phyloP scores from a whole-genome alignment of 345 rosid species.

The Eucalyptus coolabah region DNA sequence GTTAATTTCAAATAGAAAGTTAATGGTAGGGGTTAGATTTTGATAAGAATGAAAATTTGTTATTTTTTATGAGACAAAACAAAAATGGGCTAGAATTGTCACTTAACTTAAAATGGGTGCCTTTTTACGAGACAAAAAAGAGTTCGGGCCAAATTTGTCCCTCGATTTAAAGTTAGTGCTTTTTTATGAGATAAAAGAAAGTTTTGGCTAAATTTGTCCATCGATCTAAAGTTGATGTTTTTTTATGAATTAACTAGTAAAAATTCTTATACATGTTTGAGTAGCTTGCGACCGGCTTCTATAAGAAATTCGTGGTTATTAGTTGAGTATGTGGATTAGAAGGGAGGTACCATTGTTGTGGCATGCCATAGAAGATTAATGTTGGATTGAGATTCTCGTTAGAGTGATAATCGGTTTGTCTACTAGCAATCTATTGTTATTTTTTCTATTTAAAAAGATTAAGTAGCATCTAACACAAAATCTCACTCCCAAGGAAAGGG shows the following conservation, averaged over 20 bases:
- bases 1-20: no score
- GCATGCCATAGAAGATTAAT: neutral
- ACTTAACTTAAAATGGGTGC: no score
- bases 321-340: neutral
- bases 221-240: no score
- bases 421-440: neutral
- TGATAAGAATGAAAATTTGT: no score
- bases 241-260: neutral
- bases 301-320: neutral
- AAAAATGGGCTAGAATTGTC: accelerated
- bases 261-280: neutral
- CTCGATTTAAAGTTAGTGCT: accelerated
- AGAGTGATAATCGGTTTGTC: neutral
- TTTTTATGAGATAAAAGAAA: no score
- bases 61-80: no score
- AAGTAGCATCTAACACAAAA: neutral
- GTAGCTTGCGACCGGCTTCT: neutral
- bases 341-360: neutral
- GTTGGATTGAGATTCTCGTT: neutral
- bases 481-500: neutral
- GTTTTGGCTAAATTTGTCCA: accelerated
- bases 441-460: neutral
- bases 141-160: accelerated
- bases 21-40: no score
- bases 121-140: no score